Evolutionary conservation across 208 protist species (phyloP).

Genomic region (Blechomonas ayalai): DNA sequence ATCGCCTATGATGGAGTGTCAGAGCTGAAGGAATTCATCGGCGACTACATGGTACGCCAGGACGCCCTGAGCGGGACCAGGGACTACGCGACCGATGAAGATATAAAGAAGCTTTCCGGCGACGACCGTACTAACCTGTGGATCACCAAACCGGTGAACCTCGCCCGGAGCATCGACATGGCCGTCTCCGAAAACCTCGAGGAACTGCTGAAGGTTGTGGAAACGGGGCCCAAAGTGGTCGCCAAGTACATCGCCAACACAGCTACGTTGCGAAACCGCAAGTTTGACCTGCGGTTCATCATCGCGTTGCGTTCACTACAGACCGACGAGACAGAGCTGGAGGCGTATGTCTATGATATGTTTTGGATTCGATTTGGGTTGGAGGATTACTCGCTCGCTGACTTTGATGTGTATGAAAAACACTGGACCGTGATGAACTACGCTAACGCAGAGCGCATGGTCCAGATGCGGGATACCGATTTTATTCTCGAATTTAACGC

Average conservation of each 20-base stretch:
- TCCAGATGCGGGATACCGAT: slow-evolving; percentile 15
- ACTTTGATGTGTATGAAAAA: not conserved
- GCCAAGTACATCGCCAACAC: slow-evolving; percentile 25
- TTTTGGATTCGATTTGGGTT: slow-evolving; percentile 27
- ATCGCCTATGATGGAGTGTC: slow-evolving; percentile 23
- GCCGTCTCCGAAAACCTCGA: slow-evolving; percentile 25
- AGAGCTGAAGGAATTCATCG: slow-evolving; percentile 20
- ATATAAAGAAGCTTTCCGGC: slow-evolving; percentile 2
- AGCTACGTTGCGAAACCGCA: slow-evolving; percentile 12
- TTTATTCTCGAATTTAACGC: slow-evolving; percentile 24
- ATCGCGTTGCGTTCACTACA: slow-evolving; percentile 15
- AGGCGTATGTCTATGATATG: slow-evolving; percentile 20
- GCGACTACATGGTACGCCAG: slow-evolving; percentile 22
- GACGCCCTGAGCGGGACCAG: not conserved
- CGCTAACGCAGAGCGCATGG: slow-evolving; percentile 12
- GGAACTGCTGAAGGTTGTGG: slow-evolving; percentile 25
- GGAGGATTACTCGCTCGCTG: slow-evolving; percentile 17
- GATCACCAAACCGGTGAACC: slow-evolving; percentile 20
- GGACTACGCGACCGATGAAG: slow-evolving; percentile 1
- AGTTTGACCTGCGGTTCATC: slow-evolving; percentile 31
- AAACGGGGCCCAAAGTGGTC: slow-evolving; percentile 23
- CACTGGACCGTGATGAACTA: slow-evolving; percentile 33
- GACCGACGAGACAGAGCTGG: slow-evolving; percentile 5
- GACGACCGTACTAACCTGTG: slow-evolving; percentile 26
- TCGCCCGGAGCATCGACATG: slow-evolving; percentile 20